These are phyloP conservation scores for Alternaria hordeiaustralica DNA, from an alignment of 2,329 filamentous ascomycete genomes.

Conservation along the genomic window DNA sequence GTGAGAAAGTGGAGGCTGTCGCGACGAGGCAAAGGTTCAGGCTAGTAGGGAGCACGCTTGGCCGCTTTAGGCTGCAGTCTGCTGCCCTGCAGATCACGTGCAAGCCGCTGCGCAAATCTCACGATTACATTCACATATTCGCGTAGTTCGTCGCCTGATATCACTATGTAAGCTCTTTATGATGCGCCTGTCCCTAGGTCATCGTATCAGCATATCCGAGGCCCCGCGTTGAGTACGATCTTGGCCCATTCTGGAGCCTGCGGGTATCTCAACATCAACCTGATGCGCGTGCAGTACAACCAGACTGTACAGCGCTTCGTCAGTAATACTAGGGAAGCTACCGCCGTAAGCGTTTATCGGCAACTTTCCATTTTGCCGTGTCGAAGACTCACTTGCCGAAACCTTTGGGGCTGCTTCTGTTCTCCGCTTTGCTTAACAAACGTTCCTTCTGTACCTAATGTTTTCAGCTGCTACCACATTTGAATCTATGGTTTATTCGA, in stretches of 20 bases:
- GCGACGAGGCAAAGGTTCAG: constrained; percentile 14
- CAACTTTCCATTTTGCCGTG: neutral
- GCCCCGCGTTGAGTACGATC: neutral
- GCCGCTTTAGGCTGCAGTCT: constrained; percentile 2
- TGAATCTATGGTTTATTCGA: neutral
- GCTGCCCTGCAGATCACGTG: constrained; percentile 1
- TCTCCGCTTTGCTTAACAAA: neutral
- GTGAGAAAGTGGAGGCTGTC: constrained; percentile 16
- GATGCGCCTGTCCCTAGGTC: neutral
- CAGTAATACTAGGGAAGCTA: too few relatives aligned
- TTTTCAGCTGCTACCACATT: neutral
- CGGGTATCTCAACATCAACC: neutral
- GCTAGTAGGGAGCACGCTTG: constrained; percentile 8
- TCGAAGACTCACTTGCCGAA: neutral
- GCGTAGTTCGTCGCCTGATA: neutral
- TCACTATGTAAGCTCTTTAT: neutral
- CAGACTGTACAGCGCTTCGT: neutral
- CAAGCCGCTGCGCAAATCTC: neutral
- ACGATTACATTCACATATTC: neutral
- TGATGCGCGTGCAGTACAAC: neutral
- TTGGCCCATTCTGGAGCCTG: neutral
- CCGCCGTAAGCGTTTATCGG: too few relatives aligned
- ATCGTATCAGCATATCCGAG: neutral
- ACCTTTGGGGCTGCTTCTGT: neutral
- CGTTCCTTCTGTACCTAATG: neutral